Conservation (phyloP, 2,329 filamentous ascomycete species). For the Phyllachora maydis region DNA sequence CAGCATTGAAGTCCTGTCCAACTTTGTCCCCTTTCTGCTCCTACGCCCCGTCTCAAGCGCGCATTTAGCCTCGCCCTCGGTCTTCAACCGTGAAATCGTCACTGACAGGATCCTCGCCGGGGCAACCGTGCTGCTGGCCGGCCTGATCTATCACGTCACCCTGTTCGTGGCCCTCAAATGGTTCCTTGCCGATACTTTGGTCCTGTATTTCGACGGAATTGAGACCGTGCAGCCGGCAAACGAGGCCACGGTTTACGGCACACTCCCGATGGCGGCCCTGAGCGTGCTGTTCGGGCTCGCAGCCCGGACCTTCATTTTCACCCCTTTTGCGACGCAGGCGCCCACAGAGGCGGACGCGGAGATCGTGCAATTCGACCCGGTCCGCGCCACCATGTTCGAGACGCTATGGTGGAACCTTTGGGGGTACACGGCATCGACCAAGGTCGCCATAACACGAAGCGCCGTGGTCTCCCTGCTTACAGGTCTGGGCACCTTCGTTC, state of each 20-base stretch:
- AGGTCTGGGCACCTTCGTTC: slow-evolving; percentile 37
- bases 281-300: slow-evolving; percentile 42
- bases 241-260: slow-evolving; percentile 34
- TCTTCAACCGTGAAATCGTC: slow-evolving; percentile 43
- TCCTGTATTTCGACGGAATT: slow-evolving; percentile 55
- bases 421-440: slow-evolving; percentile 42
- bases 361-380: slow-evolving; percentile 37
- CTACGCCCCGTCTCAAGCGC: slow-evolving; percentile 46
- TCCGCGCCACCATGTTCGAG: slow-evolving; percentile 42
- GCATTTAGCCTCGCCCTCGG: slow-evolving; percentile 32
- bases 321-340: slow-evolving; percentile 36
- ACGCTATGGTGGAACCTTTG: slow-evolving; percentile 56
- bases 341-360: slow-evolving; percentile 25
- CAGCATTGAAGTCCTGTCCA: slow-evolving; percentile 45
- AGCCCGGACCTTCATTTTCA: slow-evolving; percentile 59
- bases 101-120: slow-evolving; percentile 39
- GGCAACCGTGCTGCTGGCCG: slow-evolving; percentile 46
- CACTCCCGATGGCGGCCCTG: slow-evolving; percentile 28
- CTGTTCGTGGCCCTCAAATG: slow-evolving; percentile 49
- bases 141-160: slow-evolving; percentile 53
- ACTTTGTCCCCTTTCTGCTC: slow-evolving; percentile 53
- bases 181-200: slow-evolving; percentile 51
- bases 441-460: slow-evolving; percentile 45
- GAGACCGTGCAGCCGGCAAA: slow-evolving; percentile 48
- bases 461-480: slow-evolving; percentile 34